Conservation (phyloP, 2,329 filamentous ascomycete species). For the Colletotrichum camelliae region DNA sequence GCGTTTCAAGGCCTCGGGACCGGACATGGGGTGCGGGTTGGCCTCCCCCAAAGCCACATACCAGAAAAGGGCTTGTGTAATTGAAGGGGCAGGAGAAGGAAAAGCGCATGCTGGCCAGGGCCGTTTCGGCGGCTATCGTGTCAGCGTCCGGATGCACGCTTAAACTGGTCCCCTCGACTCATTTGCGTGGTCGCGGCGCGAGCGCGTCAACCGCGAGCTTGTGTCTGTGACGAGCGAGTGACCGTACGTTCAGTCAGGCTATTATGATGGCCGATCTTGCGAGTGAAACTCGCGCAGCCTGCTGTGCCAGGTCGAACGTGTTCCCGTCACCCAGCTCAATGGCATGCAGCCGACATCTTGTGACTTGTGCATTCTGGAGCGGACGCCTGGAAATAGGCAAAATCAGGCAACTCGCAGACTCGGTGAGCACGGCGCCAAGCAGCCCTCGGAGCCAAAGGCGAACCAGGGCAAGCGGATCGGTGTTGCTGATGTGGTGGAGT, state of each 20-base stretch:
- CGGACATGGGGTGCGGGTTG: neutral
- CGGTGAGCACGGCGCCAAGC: slow-evolving; percentile 7
- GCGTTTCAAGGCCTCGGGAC: slow-evolving; percentile 9
- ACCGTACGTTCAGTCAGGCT: neutral
- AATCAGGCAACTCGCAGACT: slow-evolving; percentile 18
- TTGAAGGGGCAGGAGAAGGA: neutral
- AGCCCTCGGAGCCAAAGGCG: neutral
- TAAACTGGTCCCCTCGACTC: neutral
- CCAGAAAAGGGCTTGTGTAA: neutral
- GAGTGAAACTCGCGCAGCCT: neutral
- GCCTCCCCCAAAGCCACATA: neutral
- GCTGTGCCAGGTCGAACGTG: neutral
- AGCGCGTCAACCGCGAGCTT: neutral
- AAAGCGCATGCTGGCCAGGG: neutral
- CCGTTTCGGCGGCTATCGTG: neutral
- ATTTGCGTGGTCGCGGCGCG: neutral
- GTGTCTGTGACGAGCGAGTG: neutral
- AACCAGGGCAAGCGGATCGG: neutral
- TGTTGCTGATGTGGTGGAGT: slow-evolving; percentile 1
- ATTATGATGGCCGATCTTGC: neutral
- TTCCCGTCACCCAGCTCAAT: neutral
- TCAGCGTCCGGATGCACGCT: neutral
- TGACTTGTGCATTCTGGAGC: slow-evolving; percentile 7
- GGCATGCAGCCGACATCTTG: slow-evolving; percentile 11
- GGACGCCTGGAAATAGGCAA: slow-evolving; percentile 4